Evolutionary conservation across 768 basidiomycete species (phyloP).

Genomic region (Porphyrellus cyaneotinctus): DNA sequence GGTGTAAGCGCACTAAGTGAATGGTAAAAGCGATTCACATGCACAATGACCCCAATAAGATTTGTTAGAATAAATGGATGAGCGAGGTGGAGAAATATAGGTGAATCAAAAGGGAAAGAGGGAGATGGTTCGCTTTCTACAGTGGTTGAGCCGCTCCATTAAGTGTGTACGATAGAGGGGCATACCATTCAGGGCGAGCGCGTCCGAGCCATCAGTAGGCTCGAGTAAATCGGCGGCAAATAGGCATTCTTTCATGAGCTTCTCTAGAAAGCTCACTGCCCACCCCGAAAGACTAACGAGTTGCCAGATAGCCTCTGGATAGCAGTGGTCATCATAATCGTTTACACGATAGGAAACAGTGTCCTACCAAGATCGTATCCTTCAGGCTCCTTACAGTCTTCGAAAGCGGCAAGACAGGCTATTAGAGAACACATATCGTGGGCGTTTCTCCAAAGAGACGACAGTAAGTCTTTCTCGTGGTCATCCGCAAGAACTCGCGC

Average conservation of each 20-base stretch:
- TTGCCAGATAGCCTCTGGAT: slow-evolving; percentile 68
- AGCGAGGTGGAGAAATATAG: slow-evolving; percentile 53
- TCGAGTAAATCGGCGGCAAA: slow-evolving; percentile 32
- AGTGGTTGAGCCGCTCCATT: slow-evolving; percentile 37
- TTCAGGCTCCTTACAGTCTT: slow-evolving; percentile 58
- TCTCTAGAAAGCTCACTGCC: slow-evolving; percentile 59
- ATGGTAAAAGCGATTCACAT: slow-evolving; percentile 56
- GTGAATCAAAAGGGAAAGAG: slow-evolving; percentile 27
- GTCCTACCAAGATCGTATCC: slow-evolving; percentile 58
- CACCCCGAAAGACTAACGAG: slow-evolving; percentile 59
- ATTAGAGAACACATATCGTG: slow-evolving; percentile 64
- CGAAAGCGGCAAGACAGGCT: slow-evolving; percentile 60
- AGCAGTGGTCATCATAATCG: slow-evolving; percentile 6
- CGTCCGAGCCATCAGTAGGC: slow-evolving; percentile 24
- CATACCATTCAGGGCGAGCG: slow-evolving; percentile 25
- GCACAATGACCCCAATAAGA: slow-evolving; percentile 45
- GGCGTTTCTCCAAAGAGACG: slow-evolving; percentile 53
- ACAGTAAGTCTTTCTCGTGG: slow-evolving; percentile 39
- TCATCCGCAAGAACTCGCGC: slow-evolving; percentile 26
- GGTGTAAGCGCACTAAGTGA: slow-evolving; percentile 51
- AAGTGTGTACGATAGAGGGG: slow-evolving; percentile 29
- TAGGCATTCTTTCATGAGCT: slow-evolving; percentile 52
- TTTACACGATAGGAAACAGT: background rate
- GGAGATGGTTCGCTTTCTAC: slow-evolving; percentile 16
- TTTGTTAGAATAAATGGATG: slow-evolving; percentile 60